Percentiles rank a stretch among this genome's conserved stretches.
These are phyloP conservation scores for Tricholoma flavovirens DNA, from an alignment of 768 basidiomycete genomes.

Conservation along the genomic window DNA sequence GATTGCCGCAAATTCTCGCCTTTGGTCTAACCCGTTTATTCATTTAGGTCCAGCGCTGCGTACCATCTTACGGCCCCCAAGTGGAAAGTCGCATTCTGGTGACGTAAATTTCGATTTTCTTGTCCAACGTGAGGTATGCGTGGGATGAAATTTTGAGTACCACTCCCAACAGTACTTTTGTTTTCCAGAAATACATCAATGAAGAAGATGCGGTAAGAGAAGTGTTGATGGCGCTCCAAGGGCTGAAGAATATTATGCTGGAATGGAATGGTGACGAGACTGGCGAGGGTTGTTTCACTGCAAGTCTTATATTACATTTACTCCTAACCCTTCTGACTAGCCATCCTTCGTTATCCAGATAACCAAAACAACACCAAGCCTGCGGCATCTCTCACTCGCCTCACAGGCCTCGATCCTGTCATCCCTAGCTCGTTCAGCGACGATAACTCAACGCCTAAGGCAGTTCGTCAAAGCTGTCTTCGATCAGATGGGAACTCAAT, in stretches of 20 bases:
- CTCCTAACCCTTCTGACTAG: background rate
- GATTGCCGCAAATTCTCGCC: background rate
- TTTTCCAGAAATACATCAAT: constrained; percentile 54
- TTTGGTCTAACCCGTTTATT: background rate
- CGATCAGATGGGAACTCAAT: constrained; percentile 22
- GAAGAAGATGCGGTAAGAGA: constrained; percentile 78
- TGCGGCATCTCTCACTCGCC: constrained; percentile 62
- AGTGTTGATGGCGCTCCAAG: constrained; percentile 70
- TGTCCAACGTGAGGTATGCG: constrained; percentile 13
- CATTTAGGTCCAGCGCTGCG: constrained; percentile 15
- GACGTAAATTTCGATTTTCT: constrained; percentile 10
- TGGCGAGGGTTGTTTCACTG: constrained; percentile 20
- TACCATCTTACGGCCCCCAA: constrained; percentile 6
- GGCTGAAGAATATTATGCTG: constrained; percentile 56
- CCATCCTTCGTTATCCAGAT: constrained; percentile 28
- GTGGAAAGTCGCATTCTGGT: background rate
- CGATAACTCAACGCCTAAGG: constrained; percentile 57
- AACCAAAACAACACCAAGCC: constrained; percentile 45
- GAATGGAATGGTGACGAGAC: constrained; percentile 24
- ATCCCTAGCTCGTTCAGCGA: constrained; percentile 54
- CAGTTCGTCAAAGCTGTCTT: constrained; percentile 51
- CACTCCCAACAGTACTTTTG: background rate
- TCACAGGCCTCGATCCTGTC: constrained; percentile 62
- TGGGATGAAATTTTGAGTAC: background rate
- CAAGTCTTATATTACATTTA: constrained; percentile 10